Evolutionary conservation across 192 early-diverging fungal genomes (phyloP).

Genomic region (Rhizophagus prolifer): DNA sequence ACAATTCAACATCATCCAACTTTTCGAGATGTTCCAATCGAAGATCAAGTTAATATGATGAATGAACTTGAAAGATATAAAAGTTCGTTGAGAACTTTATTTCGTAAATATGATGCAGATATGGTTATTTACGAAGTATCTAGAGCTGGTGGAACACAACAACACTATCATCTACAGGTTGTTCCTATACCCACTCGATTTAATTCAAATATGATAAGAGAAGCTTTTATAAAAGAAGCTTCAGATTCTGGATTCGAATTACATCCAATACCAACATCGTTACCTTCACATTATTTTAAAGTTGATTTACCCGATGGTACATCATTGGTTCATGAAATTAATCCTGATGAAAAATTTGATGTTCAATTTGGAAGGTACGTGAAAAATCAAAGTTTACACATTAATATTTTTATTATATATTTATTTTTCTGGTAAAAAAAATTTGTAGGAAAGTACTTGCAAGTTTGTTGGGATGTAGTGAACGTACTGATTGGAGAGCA

Average conservation of each 20-base stretch:
- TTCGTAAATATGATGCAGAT: conserved; percentile 56
- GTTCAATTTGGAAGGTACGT: conserved; percentile 72
- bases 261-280: not conserved
- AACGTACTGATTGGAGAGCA: conserved; percentile 79
- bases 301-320: conserved; percentile 56
- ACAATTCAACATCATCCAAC: conserved; percentile 53
- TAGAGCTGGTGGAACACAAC: conserved; percentile 47
- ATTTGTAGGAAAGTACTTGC: conserved; percentile 60
- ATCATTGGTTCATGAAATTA: conserved; percentile 45
- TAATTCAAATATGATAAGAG: conserved; percentile 36
- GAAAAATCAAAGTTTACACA: not conserved
- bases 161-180: conserved; percentile 73
- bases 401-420: not conserved
- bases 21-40: conserved; percentile 43
- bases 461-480: conserved; percentile 59
- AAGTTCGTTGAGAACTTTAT: conserved; percentile 50
- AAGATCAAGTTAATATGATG: conserved; percentile 39
- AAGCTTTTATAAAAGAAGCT: conserved; percentile 46
- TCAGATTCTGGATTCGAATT: conserved; percentile 11
- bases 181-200: conserved; percentile 57
- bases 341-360: conserved; percentile 56
- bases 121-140: conserved; percentile 79
- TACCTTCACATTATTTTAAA: conserved; percentile 44
- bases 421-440: not conserved
- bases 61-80: conserved; percentile 60